phyloP scores from a whole-genome alignment of 106 monocot genomes.

The Acanthochlamys bracteata region DNA sequence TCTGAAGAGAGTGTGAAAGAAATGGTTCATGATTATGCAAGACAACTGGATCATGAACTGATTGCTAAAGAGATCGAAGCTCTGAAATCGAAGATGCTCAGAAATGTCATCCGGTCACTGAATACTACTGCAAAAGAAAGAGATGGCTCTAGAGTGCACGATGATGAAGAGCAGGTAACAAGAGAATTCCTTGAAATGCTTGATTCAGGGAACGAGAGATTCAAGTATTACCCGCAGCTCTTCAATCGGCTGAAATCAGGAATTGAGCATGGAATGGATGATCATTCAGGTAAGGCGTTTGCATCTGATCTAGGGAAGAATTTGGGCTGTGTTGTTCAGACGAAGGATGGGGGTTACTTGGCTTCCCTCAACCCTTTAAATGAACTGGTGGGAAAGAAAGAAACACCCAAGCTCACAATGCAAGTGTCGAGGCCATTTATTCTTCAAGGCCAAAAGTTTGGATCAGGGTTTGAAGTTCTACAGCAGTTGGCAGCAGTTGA shows the following conservation, averaged over 20 bases:
- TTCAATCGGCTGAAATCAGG: background rate
- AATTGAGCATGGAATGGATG: background rate
- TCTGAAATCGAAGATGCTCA: constrained; percentile 46
- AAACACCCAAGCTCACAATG: constrained; percentile 69
- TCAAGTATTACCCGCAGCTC: background rate
- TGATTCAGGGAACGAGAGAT: constrained; percentile 27
- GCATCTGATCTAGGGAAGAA: constrained; percentile 81
- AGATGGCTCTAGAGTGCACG: constrained; percentile 23
- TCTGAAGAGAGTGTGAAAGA: constrained; percentile 71
- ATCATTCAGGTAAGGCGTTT: constrained; percentile 9
- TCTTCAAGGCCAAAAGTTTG: constrained; percentile 23
- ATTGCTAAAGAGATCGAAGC: constrained; percentile 79
- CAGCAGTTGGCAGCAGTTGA: constrained; percentile 59
- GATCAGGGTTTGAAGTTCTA: constrained; percentile 61
- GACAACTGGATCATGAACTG: constrained; percentile 58
- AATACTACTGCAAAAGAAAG: constrained; percentile 3
- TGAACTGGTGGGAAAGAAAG: constrained; percentile 25
- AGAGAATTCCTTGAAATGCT: constrained; percentile 85
- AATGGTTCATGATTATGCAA: constrained; percentile 42
- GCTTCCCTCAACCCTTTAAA: constrained; percentile 65
- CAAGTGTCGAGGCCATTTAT: constrained; percentile 74
- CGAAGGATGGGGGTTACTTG: constrained; percentile 85
- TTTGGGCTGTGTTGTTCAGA: constrained; percentile 65
- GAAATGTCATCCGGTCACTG: constrained; percentile 4
- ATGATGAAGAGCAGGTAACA: constrained; percentile 67